Evolutionary conservation across 1,284 basidiomycete species (phyloP).

Genomic region (Ustilago trichophora): DNA sequence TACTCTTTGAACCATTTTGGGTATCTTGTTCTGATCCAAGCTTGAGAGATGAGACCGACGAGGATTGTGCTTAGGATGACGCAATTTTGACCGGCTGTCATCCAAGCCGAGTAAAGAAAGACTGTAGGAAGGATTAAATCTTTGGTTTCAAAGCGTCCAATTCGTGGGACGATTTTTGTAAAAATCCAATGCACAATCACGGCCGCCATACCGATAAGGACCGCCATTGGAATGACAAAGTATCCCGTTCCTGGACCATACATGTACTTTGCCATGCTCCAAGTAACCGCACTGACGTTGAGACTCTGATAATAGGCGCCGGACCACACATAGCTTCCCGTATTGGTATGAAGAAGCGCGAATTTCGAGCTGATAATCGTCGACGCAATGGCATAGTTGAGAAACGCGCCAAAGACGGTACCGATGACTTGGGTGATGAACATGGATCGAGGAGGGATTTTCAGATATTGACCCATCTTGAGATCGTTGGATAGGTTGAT

Average conservation of each 20-base stretch:
- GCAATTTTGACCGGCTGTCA: constrained; percentile 73
- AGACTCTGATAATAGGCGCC: constrained; percentile 27
- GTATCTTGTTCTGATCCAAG: constrained; percentile 73
- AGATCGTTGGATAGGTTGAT: constrained; percentile 46
- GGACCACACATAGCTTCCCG: constrained; percentile 40
- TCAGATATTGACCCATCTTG: constrained; percentile 55
- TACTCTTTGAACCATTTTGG: constrained; percentile 74
- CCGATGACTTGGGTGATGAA: constrained; percentile 41
- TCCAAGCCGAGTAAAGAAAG: constrained; percentile 18
- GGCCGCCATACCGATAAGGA: constrained; percentile 22
- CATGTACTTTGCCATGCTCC: constrained; percentile 43
- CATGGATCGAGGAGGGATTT: constrained; percentile 49
- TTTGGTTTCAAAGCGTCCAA: constrained; percentile 10
- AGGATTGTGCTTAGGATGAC: constrained; percentile 70
- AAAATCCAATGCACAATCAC: constrained; percentile 24
- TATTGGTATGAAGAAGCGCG: constrained; percentile 38
- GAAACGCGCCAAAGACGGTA: constrained; percentile 36
- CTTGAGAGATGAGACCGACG: constrained; percentile 73
- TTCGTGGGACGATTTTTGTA: constrained; percentile 6
- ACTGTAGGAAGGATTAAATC: constrained; percentile 22
- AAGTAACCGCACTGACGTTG: constrained; percentile 34
- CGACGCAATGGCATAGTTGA: constrained; percentile 45
- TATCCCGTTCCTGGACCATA: constrained; percentile 26
- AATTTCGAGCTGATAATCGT: constrained; percentile 34
- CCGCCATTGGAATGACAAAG: constrained; percentile 37